Evolutionary conservation across 2,329 filamentous ascomycete species (phyloP).

Genomic region (Bipolaris oryzae): DNA sequence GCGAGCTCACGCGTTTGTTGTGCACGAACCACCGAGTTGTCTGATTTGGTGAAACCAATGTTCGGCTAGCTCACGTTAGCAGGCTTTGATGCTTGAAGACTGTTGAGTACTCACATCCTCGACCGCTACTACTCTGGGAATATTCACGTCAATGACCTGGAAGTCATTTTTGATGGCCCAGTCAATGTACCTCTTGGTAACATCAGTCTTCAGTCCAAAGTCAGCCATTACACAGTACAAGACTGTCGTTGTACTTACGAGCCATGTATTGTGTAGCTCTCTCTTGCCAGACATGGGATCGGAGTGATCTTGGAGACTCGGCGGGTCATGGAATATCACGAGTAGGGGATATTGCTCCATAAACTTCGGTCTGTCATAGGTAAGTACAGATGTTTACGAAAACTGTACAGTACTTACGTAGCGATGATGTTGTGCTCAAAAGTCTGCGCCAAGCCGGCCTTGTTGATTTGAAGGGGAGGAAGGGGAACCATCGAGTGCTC

Average conservation of each 20-base stretch:
- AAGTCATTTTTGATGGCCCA: constrained; percentile 81
- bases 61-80: constrained; percentile 22
- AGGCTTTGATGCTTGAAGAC: background rate
- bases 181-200: constrained; percentile 77
- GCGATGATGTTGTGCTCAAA: constrained; percentile 88
- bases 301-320: constrained; percentile 50
- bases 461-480: constrained; percentile 74
- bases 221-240: constrained; percentile 51
- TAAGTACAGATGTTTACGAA: background rate
- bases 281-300: constrained; percentile 67
- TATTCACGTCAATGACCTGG: constrained; percentile 87
- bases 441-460: constrained; percentile 72
- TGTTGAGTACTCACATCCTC: constrained; percentile 57
- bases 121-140: constrained; percentile 76
- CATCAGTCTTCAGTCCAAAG: constrained; percentile 70
- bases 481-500: constrained; percentile 80
- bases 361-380: constrained; percentile 63
- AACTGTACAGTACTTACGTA: constrained; percentile 57
- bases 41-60: constrained; percentile 52
- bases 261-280: constrained; percentile 83
- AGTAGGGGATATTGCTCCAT: constrained; percentile 71
- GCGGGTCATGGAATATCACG: constrained; percentile 88
- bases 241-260: constrained; percentile 65
- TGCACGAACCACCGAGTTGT: constrained; percentile 51
- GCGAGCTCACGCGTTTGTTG: constrained; percentile 71